Base-by-base conservation (phyloP, 495 filamentous ascomycete species). In the Penicillium pancosmium region DNA sequence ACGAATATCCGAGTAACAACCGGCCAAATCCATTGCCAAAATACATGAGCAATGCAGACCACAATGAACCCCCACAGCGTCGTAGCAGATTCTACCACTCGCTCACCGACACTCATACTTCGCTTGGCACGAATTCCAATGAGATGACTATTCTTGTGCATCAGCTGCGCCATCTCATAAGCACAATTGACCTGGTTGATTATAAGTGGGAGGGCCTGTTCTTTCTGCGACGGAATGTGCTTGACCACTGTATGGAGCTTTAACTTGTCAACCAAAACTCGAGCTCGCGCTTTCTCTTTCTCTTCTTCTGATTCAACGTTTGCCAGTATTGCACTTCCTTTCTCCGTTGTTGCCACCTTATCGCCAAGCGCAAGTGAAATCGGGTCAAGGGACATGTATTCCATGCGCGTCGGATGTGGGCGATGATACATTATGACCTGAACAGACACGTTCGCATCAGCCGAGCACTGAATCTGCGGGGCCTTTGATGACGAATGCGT, bases 121-220 rank as follows among this genome's bases (percentile, higher is more conserved):
- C 94, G 83, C 74, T 92, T 91, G 13, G 84, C 84, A 5, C 95
- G 88, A 16, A 86, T 84, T 0, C 91, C 87, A 36, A 98, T 85
- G 5, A 95, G 80, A 33, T 86, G 84, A 49, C 91, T 88, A 61
- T 99, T 99, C 64, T 88, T 91, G 62, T 93, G 88, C 56, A 98
- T 82, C 41, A 97, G 75, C 57, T 86, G 80, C 41, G 90, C 86
- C 62, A 97, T 79, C 67, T 99, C 94, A 74, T 87, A 92, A 1
- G 93, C 90, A 77, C 94, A 98, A 68, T 99, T 99, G 67, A 97
- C 88, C 71, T 99, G 94, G 65, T 93, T 92, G 57, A 98, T 83
- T 55, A 98, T 93, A 27, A 83, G 87, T 12, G 86, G 83, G 31
- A 99, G 80, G 8, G 88, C 84, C 54, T 83, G 80, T 66, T 98